Evolutionary conservation across 140 eudicot genomes (phyloP), one percentile per base, ranked within the genome.

Genomic region (Ambrosia hybrid): DNA sequence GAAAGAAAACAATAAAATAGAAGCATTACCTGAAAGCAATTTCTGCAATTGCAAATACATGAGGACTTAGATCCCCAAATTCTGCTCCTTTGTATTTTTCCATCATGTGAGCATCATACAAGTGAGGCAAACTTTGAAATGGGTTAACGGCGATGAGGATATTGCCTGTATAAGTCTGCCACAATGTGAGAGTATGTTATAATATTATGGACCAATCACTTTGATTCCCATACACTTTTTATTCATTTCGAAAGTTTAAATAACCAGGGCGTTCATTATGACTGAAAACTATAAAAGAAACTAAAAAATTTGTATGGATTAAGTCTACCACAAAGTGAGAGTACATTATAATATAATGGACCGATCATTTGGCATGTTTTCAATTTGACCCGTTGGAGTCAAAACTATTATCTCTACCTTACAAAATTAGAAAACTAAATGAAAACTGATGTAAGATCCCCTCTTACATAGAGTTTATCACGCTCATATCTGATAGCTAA

Each of bases 81-180:
- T 86, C 85, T 37, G 91, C 96, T 66, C 97, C 98, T 68, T 86
- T 90, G 85, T 93, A 93, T 78, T 87, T 93, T 81, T 86, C 89
- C 98, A 90, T 93, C 91, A 93, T 87, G 85, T 85, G 91, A 70
- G 14, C 53, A 85, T 90, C 94, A 83, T 90, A 93, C 73, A 93
- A 48, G 79, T 92, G 91, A 65, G 91, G 95, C 70, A 92, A 77
- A 66, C 89, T 87, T 89, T 89, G 98, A 80, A 92, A 92, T 76
- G 98, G 98, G 78, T 92, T 92, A 46, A 92, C 80, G 63, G 98
- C 98, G 57, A 92, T 92, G 78, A 92, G 98, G 80, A 89, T 89
- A 83, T 89, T 81, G 74, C 98, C 98, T 63, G 96, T 92, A 71
- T 92, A 92, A 80, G 98, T 93, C 97, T 90, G 96, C 77, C 75